Conservation (phyloP, 768 basidiomycete species). For the Tylopilus cervinicoccineus region DNA sequence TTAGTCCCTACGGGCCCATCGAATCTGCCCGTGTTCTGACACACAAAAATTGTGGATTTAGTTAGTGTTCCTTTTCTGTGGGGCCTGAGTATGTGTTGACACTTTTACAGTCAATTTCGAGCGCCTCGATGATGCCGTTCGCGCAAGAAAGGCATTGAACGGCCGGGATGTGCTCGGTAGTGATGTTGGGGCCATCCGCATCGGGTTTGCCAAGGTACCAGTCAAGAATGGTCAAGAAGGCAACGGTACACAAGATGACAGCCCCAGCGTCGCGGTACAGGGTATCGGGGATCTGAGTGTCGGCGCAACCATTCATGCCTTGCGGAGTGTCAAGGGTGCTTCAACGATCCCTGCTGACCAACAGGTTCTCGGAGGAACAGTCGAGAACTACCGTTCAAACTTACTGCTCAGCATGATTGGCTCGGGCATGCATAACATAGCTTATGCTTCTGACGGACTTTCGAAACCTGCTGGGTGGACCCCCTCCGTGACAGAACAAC, state of each 20-base stretch:
- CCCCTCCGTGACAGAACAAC: slow-evolving; percentile 84
- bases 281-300: slow-evolving; percentile 84
- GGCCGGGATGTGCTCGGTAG: slow-evolving; percentile 94
- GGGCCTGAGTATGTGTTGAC: slow-evolving; percentile 5
- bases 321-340: slow-evolving; percentile 88
- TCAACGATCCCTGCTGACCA: slow-evolving; percentile 89
- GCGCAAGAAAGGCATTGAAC: slow-evolving; percentile 93
- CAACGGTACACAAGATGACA: slow-evolving; percentile 56
- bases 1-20: slow-evolving; percentile 96
- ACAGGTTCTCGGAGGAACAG: slow-evolving; percentile 84
- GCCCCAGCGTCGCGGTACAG: slow-evolving; percentile 62
- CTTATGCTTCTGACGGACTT: slow-evolving; percentile 51
- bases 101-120: slow-evolving; percentile 82
- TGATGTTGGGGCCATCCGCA: slow-evolving; percentile 94
- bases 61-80: slow-evolving; percentile 38
- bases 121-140: slow-evolving; percentile 91
- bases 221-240: slow-evolving; percentile 80
- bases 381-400: slow-evolving; percentile 95
- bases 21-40: slow-evolving; percentile 95
- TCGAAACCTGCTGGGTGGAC: slow-evolving; percentile 64
- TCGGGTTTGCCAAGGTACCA: slow-evolving; percentile 95
- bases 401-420: slow-evolving; percentile 86
- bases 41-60: slow-evolving; percentile 95
- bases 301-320: slow-evolving; percentile 82
- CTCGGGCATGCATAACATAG: slow-evolving; percentile 61